These are phyloP conservation scores for Aspergillus sp. DNA, from an alignment of 2,329 filamentous ascomycete genomes.

Conservation along the genomic window DNA sequence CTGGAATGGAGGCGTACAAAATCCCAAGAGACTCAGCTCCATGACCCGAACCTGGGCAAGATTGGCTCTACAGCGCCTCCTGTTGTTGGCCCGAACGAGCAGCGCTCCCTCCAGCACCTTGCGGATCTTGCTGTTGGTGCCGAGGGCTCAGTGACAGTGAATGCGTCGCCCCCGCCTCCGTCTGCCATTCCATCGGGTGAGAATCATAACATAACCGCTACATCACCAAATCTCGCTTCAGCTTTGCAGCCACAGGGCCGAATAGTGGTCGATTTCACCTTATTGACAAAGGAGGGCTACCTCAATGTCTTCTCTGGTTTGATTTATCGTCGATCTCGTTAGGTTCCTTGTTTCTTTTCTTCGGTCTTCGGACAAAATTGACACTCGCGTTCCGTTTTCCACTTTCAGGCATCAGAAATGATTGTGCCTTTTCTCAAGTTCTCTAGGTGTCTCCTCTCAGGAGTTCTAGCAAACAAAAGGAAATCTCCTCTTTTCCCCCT, in stretches of 20 bases:
- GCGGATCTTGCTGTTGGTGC: conserved; percentile 46
- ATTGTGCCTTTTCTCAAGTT: background rate
- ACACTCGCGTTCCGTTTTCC: background rate
- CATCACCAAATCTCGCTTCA: conserved; percentile 27
- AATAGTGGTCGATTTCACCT: conserved; percentile 40
- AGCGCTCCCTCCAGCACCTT: conserved; percentile 45
- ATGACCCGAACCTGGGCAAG: conserved; percentile 24
- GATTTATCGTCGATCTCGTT: conserved; percentile 33
- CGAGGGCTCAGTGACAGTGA: conserved; percentile 37
- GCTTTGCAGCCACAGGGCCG: conserved; percentile 29
- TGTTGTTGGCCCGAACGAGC: conserved; percentile 42
- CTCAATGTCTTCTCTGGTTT: conserved; percentile 41
- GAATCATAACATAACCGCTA: conserved; percentile 21
- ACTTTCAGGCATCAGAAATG: background rate
- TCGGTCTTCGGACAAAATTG: background rate
- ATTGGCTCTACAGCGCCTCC: conserved; percentile 27
- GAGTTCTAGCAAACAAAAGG: background rate
- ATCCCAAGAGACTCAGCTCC: conserved; percentile 32
- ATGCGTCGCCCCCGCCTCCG: conserved; percentile 29
- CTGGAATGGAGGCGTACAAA: conserved; percentile 40
- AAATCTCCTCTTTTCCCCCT: background rate
- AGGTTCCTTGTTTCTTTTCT: background rate
- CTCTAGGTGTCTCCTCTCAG: background rate
- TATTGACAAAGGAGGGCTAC: conserved; percentile 43
- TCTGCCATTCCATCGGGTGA: conserved; percentile 23